A percentile compares a stretch with the other conserved stretches of the same genome.
These are phyloP conservation scores for Ascomycota sp. DNA, from an alignment of 2,329 filamentous ascomycete genomes.

Conservation along the genomic window DNA sequence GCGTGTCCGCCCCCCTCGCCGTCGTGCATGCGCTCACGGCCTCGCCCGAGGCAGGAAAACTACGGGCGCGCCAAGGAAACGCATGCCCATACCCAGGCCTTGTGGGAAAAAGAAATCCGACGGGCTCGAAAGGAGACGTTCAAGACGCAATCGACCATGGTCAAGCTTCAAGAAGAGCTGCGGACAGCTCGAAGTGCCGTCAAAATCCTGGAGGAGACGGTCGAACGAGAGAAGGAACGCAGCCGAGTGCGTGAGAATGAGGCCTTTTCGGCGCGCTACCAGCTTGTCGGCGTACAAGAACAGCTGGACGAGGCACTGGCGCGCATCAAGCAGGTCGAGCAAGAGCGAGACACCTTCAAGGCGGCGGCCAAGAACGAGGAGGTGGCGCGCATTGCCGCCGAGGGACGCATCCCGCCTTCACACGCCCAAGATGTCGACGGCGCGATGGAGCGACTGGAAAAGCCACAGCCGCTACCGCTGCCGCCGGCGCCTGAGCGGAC, in stretches of 20 bases:
- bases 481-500: slow-evolving; percentile 11
- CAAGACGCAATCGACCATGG: slow-evolving; percentile 45
- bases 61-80: slow-evolving; percentile 48
- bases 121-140: slow-evolving; percentile 49
- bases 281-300: slow-evolving; percentile 41
- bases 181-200: slow-evolving; percentile 34
- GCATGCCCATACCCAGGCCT: slow-evolving; percentile 38
- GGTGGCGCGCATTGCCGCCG: slow-evolving; percentile 47
- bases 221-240: slow-evolving; percentile 41
- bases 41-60: slow-evolving; percentile 32
- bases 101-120: slow-evolving; percentile 56
- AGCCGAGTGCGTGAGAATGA: slow-evolving; percentile 42
- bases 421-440: slow-evolving; percentile 28
- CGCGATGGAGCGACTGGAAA: slow-evolving; percentile 39
- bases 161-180: slow-evolving; percentile 53
- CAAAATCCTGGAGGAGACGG: slow-evolving; percentile 31
- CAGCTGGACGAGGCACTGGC: slow-evolving; percentile 42
- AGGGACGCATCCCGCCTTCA: slow-evolving; percentile 46
- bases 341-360: slow-evolving; percentile 54
- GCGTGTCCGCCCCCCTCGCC: not conserved
- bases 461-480: slow-evolving; percentile 13
- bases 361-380: slow-evolving; percentile 51
- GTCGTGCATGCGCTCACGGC: not conserved
- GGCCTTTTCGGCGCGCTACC: slow-evolving; percentile 43
- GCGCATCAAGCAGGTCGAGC: slow-evolving; percentile 40